Evolutionary conservation across 495 filamentous ascomycete genomes (phyloP), one percentile per base, ranked within the genome.

Genomic region (Penicillium chermesinum): DNA sequence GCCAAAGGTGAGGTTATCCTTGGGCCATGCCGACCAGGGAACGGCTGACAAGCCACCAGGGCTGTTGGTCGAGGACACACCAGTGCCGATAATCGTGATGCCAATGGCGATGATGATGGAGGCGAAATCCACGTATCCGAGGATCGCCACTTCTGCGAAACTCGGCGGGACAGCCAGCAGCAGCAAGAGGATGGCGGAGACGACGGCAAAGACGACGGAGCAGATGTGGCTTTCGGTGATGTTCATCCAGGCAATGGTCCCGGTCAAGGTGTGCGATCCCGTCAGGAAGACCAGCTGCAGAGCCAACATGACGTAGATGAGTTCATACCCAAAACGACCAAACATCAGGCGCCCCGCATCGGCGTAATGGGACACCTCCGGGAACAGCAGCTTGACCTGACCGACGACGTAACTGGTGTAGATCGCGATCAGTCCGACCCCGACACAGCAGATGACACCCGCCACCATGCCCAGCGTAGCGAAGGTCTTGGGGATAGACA

Each of bases 361-460:
- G 16, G 83, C 77, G 45, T 87, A 84, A 59, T 82, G 76, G 52
- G 76, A 62, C 7, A 88, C 76, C 32, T 82, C 64, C 1, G 85
- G 86, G 58, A 79, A 82, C 38, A 72, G 71, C 19, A 84, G 41
- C 59, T 86, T 87, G 50, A 89, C 79, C 64, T 87, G 83, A 25
- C 81, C 85, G 44, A 89, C 73, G 38, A 87, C 71, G 49, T 83
- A 86, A 59, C 82, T 83, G 37, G 83, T 85, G 61, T 88, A 90
- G 52, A 82, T 82, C 47, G 86, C 81, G 17, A 86, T 50, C 15
- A 86, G 49, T 10, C 86, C 86, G 8, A 86, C 45, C 17, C 67
- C 59, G 27, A 86, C 58, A 15, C 77, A 75, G 41, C 79, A 67
- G 41, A 86, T 71, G 17, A 71, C 60, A 42, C 67, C 66, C 8